phyloP scores from a whole-genome alignment of 1,284 basidiomycete species.

The Apiotrichum sp. region DNA sequence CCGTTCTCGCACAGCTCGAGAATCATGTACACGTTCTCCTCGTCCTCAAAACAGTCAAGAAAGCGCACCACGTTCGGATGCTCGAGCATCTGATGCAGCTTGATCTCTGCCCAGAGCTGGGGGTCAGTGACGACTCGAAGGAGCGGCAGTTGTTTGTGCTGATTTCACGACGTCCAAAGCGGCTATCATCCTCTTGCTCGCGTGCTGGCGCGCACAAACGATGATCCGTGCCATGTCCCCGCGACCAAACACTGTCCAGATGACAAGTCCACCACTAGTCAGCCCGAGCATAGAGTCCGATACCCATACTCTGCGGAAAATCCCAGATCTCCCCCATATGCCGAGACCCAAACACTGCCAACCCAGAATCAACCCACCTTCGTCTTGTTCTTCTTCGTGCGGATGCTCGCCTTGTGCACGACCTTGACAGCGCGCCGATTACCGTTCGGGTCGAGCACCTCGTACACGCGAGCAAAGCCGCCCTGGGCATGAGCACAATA shows the following conservation, averaged over 20 bases:
- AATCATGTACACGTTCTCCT: constrained; percentile 93
- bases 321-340: too few relatives aligned
- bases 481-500: constrained; percentile 52
- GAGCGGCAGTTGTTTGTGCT: too few relatives aligned
- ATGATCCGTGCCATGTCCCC: too few relatives aligned
- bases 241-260: too few relatives aligned
- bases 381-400: constrained; percentile 86
- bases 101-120: constrained; percentile 95
- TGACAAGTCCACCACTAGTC: too few relatives aligned
- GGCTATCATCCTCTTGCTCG: too few relatives aligned
- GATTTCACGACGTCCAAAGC: too few relatives aligned
- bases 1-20: constrained; percentile 89
- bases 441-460: constrained; percentile 65
- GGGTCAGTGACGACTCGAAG: neutral
- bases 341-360: too few relatives aligned
- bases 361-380: constrained; percentile 54
- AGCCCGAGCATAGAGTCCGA: too few relatives aligned
- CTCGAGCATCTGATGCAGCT: constrained; percentile 84
- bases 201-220: too few relatives aligned
- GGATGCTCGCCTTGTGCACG: constrained; percentile 72
- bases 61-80: constrained; percentile 93
- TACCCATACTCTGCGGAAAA: too few relatives aligned
- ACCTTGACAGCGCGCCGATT: constrained; percentile 77
- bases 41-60: constrained; percentile 91
- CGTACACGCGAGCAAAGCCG: constrained; percentile 84